A percentile compares a stretch with the other conserved stretches of the same genome.
Evolutionary conservation across 2,329 filamentous ascomycete species (phyloP).

Genomic region (Lasiodiplodia sp.): DNA sequence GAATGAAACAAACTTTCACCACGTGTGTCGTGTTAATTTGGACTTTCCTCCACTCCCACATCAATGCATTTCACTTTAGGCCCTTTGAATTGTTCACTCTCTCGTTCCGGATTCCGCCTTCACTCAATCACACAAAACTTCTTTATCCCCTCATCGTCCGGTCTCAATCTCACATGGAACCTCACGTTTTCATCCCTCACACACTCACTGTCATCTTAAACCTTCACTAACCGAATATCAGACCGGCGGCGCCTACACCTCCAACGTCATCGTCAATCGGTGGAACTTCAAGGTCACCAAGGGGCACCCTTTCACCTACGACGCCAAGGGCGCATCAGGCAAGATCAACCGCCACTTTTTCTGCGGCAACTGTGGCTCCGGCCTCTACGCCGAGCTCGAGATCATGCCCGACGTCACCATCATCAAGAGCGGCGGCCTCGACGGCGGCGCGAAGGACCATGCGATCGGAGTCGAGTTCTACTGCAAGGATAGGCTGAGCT

Average conservation of each 20-base stretch:
- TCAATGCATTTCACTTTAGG: background rate
- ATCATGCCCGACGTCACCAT: constrained; percentile 59
- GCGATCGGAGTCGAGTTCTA: constrained; percentile 62
- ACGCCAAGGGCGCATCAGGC: constrained; percentile 57
- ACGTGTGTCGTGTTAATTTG: background rate
- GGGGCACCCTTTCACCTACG: constrained; percentile 58
- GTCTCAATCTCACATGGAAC: no score
- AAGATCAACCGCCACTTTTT: constrained; percentile 66
- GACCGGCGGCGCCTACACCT: constrained; percentile 62
- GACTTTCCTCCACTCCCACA: background rate
- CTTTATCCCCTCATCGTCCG: background rate
- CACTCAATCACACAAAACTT: background rate
- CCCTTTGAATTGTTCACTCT: background rate
- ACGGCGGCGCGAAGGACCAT: constrained; percentile 55
- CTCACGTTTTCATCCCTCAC: background rate
- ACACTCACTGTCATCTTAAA: background rate
- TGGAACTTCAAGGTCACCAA: constrained; percentile 58
- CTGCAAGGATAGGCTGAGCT: constrained; percentile 57
- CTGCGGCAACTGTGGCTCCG: constrained; percentile 60
- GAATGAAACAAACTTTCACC: background rate
- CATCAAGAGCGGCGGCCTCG: constrained; percentile 61
- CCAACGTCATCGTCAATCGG: constrained; percentile 61
- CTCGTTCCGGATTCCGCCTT: background rate
- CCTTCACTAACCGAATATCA: constrained; percentile 42
- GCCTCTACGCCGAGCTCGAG: constrained; percentile 47